phyloP scores from a whole-genome alignment of 129 eudicot genomes.

The Tagetes patula region DNA sequence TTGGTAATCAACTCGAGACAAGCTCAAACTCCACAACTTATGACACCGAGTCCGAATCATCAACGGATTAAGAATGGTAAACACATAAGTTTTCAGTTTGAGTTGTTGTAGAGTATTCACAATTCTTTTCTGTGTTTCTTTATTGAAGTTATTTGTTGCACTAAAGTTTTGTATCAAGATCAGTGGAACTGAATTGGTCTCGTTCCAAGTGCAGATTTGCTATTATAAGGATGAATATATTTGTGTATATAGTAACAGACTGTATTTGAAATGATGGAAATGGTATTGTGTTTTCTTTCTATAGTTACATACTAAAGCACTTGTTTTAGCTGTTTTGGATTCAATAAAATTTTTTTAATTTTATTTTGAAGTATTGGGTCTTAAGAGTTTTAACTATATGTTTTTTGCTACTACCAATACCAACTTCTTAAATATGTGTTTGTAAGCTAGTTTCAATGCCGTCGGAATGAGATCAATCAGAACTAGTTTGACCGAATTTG shows the following conservation, averaged over 20 bases:
- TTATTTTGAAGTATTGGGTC: too few species aligned
- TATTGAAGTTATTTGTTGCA: constrained; percentile 14
- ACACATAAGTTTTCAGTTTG: constrained; percentile 27
- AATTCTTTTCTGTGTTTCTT: constrained; percentile 29
- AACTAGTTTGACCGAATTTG: too few species aligned
- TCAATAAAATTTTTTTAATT: too few species aligned
- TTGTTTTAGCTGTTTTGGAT: too few species aligned
- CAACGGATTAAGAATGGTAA: constrained; percentile 51
- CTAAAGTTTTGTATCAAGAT: constrained; percentile 27
- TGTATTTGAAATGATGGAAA: constrained; percentile 44
- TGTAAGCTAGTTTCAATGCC: too few species aligned
- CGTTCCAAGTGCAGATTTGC: constrained; percentile 41
- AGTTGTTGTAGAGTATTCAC: constrained; percentile 32
- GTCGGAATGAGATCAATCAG: too few species aligned
- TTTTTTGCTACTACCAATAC: too few species aligned
- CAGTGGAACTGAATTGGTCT: constrained; percentile 29
- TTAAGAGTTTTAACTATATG: too few species aligned
- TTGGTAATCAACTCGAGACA: constrained; percentile 66
- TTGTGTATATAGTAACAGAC: constrained; percentile 56
- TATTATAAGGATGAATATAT: constrained; percentile 42
- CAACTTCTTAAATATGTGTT: too few species aligned
- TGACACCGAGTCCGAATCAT: constrained; percentile 84
- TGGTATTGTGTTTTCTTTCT: constrained; percentile 31
- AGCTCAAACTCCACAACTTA: constrained; percentile 71
- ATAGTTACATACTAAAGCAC: neutral